phyloP scores from a whole-genome alignment of 192 early-diverging fungal genomes.

The Coemansia sp. region DNA sequence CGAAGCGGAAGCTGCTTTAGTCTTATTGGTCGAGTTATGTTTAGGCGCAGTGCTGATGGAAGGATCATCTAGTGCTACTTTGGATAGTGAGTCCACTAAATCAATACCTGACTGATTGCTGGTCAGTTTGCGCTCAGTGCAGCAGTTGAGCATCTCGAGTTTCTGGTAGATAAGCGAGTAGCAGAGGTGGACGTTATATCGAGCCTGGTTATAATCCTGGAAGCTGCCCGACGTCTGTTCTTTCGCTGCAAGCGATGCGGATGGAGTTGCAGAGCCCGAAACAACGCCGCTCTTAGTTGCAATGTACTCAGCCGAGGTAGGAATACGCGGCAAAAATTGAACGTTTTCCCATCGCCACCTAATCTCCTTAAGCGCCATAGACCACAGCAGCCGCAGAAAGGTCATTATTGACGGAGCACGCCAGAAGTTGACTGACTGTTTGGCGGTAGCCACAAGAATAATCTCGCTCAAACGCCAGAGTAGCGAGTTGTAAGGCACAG shows the following conservation, averaged over 20 bases:
- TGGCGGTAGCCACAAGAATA: conserved; percentile 37
- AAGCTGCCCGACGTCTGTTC: conserved; percentile 16
- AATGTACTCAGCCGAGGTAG: conserved; percentile 22
- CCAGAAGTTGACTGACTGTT: conserved; percentile 42
- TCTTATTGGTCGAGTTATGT: not conserved
- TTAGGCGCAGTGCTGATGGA: not conserved
- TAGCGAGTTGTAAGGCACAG: conserved; percentile 41
- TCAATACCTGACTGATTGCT: not conserved
- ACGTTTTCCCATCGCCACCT: conserved; percentile 63
- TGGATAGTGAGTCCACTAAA: not conserved
- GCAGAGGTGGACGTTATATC: conserved; percentile 57
- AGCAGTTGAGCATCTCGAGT: conserved; percentile 80
- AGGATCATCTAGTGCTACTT: not conserved
- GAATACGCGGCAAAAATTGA: conserved; percentile 55
- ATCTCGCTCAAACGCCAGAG: conserved; percentile 51
- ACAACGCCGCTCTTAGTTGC: conserved; percentile 4
- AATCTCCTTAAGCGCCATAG: conserved; percentile 59
- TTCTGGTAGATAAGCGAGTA: conserved; percentile 71
- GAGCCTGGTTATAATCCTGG: conserved; percentile 2
- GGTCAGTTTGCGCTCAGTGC: conserved; percentile 53
- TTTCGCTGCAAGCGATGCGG: not conserved
- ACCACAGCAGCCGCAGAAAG: conserved; percentile 68
- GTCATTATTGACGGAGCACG: conserved; percentile 59
- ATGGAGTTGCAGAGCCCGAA: conserved; percentile 15
- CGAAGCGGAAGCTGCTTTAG: not conserved